Evolutionary conservation across 2,329 filamentous ascomycete species (phyloP).

Genomic region (Thermothelomyces thermophilus): DNA sequence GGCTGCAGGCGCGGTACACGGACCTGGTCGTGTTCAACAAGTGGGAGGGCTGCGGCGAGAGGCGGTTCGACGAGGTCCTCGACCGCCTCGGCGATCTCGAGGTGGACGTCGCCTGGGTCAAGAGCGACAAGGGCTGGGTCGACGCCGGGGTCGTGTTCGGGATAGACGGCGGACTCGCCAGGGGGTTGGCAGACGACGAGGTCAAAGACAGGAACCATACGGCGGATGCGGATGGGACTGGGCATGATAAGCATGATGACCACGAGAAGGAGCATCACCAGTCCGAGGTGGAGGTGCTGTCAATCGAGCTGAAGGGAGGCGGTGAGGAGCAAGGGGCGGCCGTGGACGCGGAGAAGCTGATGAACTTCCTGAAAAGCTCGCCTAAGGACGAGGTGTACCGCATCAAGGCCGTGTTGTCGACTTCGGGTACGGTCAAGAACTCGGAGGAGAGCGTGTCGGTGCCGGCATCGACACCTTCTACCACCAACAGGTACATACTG

Average conservation of each 20-base stretch:
- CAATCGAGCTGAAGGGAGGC: conserved; percentile 57
- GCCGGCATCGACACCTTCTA: conserved; percentile 27
- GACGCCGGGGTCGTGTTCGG: conserved; percentile 76
- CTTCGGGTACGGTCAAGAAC: conserved; percentile 37
- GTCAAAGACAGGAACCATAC: conserved; percentile 20
- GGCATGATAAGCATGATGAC: conserved; percentile 35
- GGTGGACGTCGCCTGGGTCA: conserved; percentile 74
- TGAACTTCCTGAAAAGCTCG: conserved; percentile 60
- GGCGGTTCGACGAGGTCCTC: conserved; percentile 67
- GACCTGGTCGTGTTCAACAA: conserved; percentile 91
- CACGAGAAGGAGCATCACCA: conserved; percentile 54
- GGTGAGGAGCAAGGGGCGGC: conserved; percentile 25
- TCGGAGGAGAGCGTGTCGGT: conserved; percentile 44
- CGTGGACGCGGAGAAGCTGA: conserved; percentile 56
- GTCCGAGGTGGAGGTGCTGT: conserved; percentile 87
- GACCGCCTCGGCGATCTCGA: conserved; percentile 77
- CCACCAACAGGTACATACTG: conserved; percentile 64
- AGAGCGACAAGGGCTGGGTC: conserved; percentile 75
- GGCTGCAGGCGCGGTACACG: conserved; percentile 81
- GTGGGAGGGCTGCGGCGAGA: conserved; percentile 72
- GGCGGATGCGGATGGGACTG: conserved; percentile 10
- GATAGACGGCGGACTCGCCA: conserved; percentile 73
- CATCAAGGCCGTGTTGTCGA: conserved; percentile 67
- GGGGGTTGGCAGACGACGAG: conserved; percentile 40
- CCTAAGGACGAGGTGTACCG: conserved; percentile 93